These are phyloP conservation scores for Penicillium bialowiezense DNA, from an alignment of 495 filamentous ascomycete genomes.

Conservation along the genomic window DNA sequence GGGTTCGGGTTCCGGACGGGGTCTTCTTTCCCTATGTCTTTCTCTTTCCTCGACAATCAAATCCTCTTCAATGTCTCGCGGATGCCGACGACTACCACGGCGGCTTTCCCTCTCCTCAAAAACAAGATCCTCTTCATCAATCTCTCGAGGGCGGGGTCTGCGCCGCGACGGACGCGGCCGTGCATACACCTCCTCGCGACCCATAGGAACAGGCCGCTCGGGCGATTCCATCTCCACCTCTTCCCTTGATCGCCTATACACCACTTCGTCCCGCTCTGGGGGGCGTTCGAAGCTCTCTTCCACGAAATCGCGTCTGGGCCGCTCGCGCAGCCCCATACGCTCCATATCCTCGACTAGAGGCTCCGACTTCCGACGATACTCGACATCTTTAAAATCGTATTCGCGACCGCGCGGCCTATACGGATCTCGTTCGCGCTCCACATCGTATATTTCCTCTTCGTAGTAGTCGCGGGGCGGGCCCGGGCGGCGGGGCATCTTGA, in stretches of 20 bases:
- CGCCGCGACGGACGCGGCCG: constrained; percentile 12
- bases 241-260: constrained; percentile 19
- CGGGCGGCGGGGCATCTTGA: constrained; percentile 35
- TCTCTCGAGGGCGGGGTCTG: constrained; percentile 12
- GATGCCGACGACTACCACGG: constrained; percentile 11
- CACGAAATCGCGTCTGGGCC: constrained; percentile 25
- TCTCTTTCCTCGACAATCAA: constrained; percentile 13
- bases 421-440: constrained; percentile 24
- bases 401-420: constrained; percentile 19
- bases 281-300: constrained; percentile 18
- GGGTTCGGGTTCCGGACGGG: too few species aligned
- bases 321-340: constrained; percentile 29
- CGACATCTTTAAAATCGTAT: constrained; percentile 19
- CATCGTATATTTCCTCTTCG: constrained; percentile 27
- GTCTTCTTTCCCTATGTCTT: constrained; percentile 6
- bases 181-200: constrained; percentile 30
- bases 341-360: constrained; percentile 30
- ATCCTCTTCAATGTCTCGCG: constrained; percentile 21
- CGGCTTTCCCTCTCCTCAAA: constrained; percentile 16
- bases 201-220: constrained; percentile 16
- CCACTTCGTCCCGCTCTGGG: constrained; percentile 21
- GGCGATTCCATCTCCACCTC: constrained; percentile 19
- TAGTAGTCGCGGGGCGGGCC: constrained; percentile 28
- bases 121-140: constrained; percentile 19
- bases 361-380: constrained; percentile 26